Base-by-base conservation (phyloP, 2,329 filamentous ascomycete species). In the Falciphora oryzae region DNA sequence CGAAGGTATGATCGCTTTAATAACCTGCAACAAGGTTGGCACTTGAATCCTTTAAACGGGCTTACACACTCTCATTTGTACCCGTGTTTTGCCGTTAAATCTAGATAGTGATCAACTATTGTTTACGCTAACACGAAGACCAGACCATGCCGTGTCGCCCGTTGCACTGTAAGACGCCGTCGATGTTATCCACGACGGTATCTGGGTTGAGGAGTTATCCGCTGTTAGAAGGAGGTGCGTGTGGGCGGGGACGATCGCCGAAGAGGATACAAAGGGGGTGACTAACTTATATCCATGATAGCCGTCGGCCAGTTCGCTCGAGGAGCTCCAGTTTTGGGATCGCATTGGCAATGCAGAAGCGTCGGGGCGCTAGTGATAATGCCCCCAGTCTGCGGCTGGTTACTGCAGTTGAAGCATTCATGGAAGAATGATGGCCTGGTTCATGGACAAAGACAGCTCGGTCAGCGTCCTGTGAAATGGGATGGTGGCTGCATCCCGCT, bases 371-470 rank as follows among this genome's bases (percentile, higher is more conserved):
- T 60, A 10, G 31, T 35, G 28, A 38, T 14, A 8, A 60, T 16
- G 58, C 58, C 58, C 6, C 28, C 14, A n/a, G 29, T 60, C 28
- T n/a, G 27, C 31, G 58, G 58, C 27, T 60, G 11, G 58, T 60
- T 60, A 18, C 58, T 60, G 58, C 58, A 60, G 58, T 35, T 35
- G 58, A 31, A 32, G 13, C 58, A 60, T 25, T 60, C 58, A 13
- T 25, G 29, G 27, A 60, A 32, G 58, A 60, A 60, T 8, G 58
- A 31, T 14, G 58, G 58, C 5, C 58, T 60, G 58, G 25, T 11
- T 18, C 13, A 18, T 3, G 29, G 11, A 35, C 16, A 31, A 35
- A 7, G 5, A 25, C 28, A 22, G 16, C 38, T 1, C 7, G 6
- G 44, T 53, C 22, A 53, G n/a, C 11, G 3, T 4, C 22, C 3